Base-by-base conservation (phyloP, 73 alveolate species). In the Tetrahymena borealis region DNA sequence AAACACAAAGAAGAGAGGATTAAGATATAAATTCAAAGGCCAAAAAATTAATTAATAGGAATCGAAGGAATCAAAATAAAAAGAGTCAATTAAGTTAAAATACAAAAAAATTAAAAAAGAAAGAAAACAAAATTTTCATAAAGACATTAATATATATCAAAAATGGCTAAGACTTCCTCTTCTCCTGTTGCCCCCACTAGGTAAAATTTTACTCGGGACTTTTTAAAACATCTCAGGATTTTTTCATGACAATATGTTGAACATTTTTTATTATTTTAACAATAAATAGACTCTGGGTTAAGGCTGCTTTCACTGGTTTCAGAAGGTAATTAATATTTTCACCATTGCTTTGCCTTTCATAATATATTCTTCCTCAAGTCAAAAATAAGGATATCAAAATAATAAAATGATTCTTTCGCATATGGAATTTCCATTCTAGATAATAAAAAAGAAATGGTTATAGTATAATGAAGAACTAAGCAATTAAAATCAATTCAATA, bases 241-340 rank as follows among this genome's bases (percentile, higher is more conserved):
- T 24, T 60, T 35, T 0, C 85, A 60, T 60, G 85, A 60, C 85
- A 24, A 60, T 35, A 20, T 24, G 28, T 32, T 60, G n/a, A 60
- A 60, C 85, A 60, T 60, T 32, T 91, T 33, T 77, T n/a, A n/a
- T 31, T 91, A 39, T 33, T 32, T 3, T 77, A 78, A 94, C 40
- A 94, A 77, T 31, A 24, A 78, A 90, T 93, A 96, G 99, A 95
- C 96, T 97, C 91, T 98, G 97, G 96, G 95, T 93, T 79, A 98
- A 96, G 95, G 99, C 98, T 90, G 98, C 94, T 16, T 98, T 98
- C 96, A 79, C 98, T 28, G 99, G 99, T 24, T 98, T 96, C 97
- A 97, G 98, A 94, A 97, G 99, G 96, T 97, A 79, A 94, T 98
- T 35, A 79, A 24, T 35, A 60, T 60, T 60, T 60, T 60, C 85